Evolutionary conservation across 2,329 filamentous ascomycete species (phyloP).

Genomic region (Cercospora sojina): DNA sequence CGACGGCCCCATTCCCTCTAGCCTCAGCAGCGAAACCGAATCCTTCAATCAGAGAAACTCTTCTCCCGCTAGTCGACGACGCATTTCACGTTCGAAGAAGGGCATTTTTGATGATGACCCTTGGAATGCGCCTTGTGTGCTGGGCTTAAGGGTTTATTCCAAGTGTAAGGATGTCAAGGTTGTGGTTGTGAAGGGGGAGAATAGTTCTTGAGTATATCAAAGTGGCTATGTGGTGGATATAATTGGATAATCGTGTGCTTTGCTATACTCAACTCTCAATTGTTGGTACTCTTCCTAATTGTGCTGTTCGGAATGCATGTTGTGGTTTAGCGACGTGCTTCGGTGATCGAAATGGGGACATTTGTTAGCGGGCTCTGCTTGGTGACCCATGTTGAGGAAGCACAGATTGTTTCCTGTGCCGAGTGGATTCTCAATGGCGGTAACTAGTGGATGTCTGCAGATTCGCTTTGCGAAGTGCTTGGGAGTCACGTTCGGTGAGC

Average conservation of each 20-base stretch:
- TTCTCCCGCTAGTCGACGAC: conserved; percentile 5
- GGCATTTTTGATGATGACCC: conserved; percentile 52
- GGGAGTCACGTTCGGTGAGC: neutral
- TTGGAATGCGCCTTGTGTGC: conserved; percentile 62
- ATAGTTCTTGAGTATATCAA: conserved; percentile 27
- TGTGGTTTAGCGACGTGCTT: neutral
- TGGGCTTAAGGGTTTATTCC: conserved; percentile 59
- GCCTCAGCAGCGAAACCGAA: conserved; percentile 11
- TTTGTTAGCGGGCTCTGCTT: neutral
- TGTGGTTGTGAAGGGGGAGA: conserved; percentile 51
- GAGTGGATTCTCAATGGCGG: neutral
- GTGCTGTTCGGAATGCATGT: neutral
- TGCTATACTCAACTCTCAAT: neutral
- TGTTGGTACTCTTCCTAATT: neutral
- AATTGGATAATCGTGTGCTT: neutral
- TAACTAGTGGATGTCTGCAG: neutral
- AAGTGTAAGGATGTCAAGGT: conserved; percentile 52
- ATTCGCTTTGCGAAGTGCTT: neutral
- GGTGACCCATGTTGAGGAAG: neutral
- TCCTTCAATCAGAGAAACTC: neutral
- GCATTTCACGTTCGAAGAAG: conserved; percentile 30
- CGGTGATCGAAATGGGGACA: neutral
- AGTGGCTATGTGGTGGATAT: neutral
- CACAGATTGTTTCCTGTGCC: neutral
- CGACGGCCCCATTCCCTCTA: conserved; percentile 27